Evolutionary conservation across 2,329 filamentous ascomycete genomes (phyloP).

Genomic region (Rhexocercosporidium sp.): DNA sequence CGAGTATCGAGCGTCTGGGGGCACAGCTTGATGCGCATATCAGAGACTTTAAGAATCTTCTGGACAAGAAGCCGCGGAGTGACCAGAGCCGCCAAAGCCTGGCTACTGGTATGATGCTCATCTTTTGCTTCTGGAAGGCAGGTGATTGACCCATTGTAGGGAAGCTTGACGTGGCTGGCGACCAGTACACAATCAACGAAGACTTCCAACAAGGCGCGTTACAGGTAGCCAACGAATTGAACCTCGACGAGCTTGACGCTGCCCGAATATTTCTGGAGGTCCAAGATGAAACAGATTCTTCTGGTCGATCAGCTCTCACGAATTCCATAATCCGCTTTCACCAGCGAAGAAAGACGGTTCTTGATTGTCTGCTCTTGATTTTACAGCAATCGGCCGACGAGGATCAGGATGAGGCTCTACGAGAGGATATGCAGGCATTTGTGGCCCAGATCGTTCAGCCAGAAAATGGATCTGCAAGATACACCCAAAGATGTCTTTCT

Average conservation of each 20-base stretch:
- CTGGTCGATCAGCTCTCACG: slow-evolving; percentile 76
- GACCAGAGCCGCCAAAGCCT: slow-evolving; percentile 76
- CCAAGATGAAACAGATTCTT: slow-evolving; percentile 67
- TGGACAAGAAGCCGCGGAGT: slow-evolving; percentile 78
- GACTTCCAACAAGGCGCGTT: slow-evolving; percentile 85
- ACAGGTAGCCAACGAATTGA: slow-evolving; percentile 83
- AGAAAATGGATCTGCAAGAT: slow-evolving; percentile 54
- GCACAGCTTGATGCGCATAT: slow-evolving; percentile 68
- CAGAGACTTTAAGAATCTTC: slow-evolving; percentile 69
- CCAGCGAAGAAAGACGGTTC: slow-evolving; percentile 78
- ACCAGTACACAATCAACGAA: slow-evolving; percentile 81
- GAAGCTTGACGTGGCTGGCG: slow-evolving; percentile 73
- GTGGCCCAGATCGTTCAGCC: slow-evolving; percentile 56
- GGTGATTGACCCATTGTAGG: slow-evolving; percentile 54
- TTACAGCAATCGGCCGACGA: slow-evolving; percentile 61
- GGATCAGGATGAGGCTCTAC: slow-evolving; percentile 44
- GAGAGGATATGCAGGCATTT: slow-evolving; percentile 60
- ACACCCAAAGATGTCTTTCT: slow-evolving; percentile 75
- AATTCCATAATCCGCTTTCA: slow-evolving; percentile 88
- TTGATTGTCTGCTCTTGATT: slow-evolving; percentile 83
- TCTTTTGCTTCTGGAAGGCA: neutral
- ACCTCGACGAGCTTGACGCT: slow-evolving; percentile 88
- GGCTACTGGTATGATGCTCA: slow-evolving; percentile 61
- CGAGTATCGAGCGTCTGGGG: slow-evolving; percentile 72
- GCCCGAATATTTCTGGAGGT: slow-evolving; percentile 77